phyloP scores from a whole-genome alignment of 352 stramenopile genomes.

The Globisporangium ultimum region DNA sequence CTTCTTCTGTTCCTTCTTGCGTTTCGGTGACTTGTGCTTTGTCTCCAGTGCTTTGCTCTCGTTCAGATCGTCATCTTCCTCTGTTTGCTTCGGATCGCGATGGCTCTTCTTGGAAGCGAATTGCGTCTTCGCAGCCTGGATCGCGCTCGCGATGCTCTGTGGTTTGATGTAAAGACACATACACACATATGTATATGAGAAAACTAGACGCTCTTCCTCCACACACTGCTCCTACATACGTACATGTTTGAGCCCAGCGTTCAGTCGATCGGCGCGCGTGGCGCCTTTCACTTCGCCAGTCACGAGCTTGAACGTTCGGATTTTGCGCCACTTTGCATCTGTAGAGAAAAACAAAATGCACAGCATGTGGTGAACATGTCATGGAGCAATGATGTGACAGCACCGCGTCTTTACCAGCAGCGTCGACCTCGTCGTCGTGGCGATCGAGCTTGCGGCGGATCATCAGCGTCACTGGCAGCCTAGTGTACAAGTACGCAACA shows the following conservation, averaged over 20 bases:
- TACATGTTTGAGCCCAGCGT: slow-evolving; percentile 51
- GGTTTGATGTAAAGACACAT: background rate
- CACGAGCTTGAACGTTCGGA: slow-evolving; percentile 65
- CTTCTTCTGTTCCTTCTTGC: slow-evolving; percentile 12
- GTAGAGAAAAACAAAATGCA: slow-evolving; percentile 5
- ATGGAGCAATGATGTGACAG: background rate
- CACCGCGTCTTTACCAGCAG: slow-evolving; percentile 19
- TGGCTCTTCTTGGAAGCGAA: slow-evolving; percentile 2
- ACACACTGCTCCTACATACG: background rate
- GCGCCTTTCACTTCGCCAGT: slow-evolving; percentile 55
- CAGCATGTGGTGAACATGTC: background rate
- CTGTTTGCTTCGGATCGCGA: background rate
- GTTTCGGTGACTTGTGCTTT: background rate
- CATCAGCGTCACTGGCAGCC: slow-evolving; percentile 63
- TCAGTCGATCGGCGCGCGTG: slow-evolving; percentile 54
- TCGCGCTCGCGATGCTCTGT: slow-evolving; percentile 14
- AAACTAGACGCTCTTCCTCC: no score
- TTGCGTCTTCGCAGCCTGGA: slow-evolving; percentile 6
- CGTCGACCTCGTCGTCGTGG: slow-evolving; percentile 42
- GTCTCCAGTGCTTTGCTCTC: background rate
- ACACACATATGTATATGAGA: no score
- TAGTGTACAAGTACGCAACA: background rate
- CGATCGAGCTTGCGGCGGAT: slow-evolving; percentile 64
- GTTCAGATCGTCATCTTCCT: background rate
- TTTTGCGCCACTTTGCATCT: slow-evolving; percentile 74